Percentiles rank a stretch among this genome's conserved stretches.
These are phyloP conservation scores for Golovinomyces cichoracearum DNA, from an alignment of 2,329 filamentous ascomycete species.

Conservation along the genomic window DNA sequence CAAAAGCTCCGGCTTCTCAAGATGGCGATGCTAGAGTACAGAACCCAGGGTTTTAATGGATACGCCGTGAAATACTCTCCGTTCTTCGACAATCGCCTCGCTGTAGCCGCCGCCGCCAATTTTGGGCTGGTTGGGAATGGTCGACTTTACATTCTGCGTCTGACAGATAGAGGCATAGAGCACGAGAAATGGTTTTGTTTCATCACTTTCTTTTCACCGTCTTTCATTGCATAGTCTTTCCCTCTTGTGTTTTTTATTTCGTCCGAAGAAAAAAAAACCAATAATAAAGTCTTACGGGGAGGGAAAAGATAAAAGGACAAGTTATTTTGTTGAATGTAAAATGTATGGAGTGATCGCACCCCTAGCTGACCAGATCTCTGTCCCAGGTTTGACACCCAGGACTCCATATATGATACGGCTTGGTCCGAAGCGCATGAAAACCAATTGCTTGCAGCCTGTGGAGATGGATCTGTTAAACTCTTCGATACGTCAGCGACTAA, in stretches of 20 bases:
- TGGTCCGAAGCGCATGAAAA: conserved; percentile 96
- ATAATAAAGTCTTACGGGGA: too few species aligned
- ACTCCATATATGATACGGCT: conserved; percentile 77
- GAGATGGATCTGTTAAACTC: conserved; percentile 82
- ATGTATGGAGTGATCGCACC: too few species aligned
- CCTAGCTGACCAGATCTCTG: background rate
- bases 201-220: too few species aligned
- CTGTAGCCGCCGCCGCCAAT: conserved; percentile 74
- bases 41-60: conserved; percentile 79
- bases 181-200: conserved; percentile 46
- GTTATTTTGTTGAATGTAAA: too few species aligned
- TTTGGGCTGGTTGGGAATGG: conserved; percentile 95
- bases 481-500: conserved; percentile 60
- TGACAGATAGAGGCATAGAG: conserved; percentile 62
- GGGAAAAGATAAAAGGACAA: too few species aligned
- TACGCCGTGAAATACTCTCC: conserved; percentile 97
- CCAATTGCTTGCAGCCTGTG: conserved; percentile 67
- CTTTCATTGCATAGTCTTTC: too few species aligned
- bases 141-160: conserved; percentile 54
- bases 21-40: conserved; percentile 40
- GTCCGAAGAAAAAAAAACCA: too few species aligned
- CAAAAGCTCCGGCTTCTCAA: background rate
- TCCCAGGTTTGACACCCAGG: conserved; percentile 74
- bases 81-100: conserved; percentile 85
- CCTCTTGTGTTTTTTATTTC: too few species aligned